These are phyloP conservation scores for Cryptococcus hybrid DNA, from an alignment of 1,284 basidiomycete genomes.

Conservation along the genomic window DNA sequence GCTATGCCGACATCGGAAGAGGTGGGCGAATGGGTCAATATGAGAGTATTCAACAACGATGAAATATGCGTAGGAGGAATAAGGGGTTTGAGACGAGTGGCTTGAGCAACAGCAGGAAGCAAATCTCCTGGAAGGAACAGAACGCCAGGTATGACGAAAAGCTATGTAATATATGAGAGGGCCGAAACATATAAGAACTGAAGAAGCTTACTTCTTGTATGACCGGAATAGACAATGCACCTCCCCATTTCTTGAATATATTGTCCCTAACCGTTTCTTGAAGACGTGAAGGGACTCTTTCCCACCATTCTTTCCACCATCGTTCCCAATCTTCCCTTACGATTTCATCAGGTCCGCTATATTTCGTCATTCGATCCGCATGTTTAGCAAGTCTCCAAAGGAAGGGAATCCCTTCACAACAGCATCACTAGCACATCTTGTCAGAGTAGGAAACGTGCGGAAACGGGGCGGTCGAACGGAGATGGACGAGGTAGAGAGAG, in stretches of 20 bases:
- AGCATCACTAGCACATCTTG: constrained; percentile 13
- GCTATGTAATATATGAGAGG: constrained; percentile 3
- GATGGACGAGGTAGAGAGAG: constrained; percentile 33
- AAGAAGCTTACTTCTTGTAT: constrained; percentile 22
- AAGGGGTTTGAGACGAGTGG: constrained; percentile 17
- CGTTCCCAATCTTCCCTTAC: constrained; percentile 18
- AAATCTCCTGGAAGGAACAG: constrained; percentile 23
- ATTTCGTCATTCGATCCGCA: too few species aligned
- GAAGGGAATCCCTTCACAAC: constrained; percentile 18
- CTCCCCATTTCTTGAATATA: constrained; percentile 26
- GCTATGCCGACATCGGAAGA: constrained; percentile 27
- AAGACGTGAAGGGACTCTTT: constrained; percentile 23
- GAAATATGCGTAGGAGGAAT: constrained; percentile 5
- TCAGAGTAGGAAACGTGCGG: constrained; percentile 17
- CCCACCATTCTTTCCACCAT: constrained; percentile 27
- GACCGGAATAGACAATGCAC: constrained; percentile 16
- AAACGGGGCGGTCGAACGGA: constrained; percentile 23
- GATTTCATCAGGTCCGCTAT: background rate
- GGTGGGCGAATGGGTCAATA: constrained; percentile 16
- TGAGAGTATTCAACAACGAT: constrained; percentile 4
- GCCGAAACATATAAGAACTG: background rate
- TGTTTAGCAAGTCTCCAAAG: too few species aligned
- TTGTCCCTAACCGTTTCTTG: constrained; percentile 24
- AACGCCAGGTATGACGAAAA: constrained; percentile 22
- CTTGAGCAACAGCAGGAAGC: constrained; percentile 15